Evolutionary conservation across 2,329 filamentous ascomycete species (phyloP).

Genomic region (Xylariaceae sp.): DNA sequence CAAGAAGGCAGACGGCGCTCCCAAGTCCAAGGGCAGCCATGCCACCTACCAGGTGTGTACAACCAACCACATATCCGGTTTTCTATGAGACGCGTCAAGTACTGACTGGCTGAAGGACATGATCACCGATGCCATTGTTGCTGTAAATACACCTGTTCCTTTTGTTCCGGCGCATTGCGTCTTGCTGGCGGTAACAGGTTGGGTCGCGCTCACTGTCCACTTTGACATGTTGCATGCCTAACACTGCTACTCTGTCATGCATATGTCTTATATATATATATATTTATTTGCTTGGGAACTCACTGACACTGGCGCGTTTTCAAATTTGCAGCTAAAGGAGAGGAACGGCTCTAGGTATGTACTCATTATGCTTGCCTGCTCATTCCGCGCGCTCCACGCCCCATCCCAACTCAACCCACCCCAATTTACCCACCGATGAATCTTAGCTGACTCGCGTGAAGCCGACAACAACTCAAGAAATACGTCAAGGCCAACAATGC

Average conservation of each 20-base stretch:
- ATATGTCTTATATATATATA: neutral
- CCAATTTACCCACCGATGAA: constrained; percentile 2
- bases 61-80: constrained; percentile 12
- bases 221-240: constrained; percentile 4
- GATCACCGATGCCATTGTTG: constrained; percentile 64
- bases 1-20: constrained; percentile 57
- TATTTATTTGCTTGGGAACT: constrained; percentile 15
- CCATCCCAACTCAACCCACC: neutral
- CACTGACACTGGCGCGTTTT: constrained; percentile 51
- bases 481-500: constrained; percentile 47
- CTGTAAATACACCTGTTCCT: constrained; percentile 51
- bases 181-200: constrained; percentile 25
- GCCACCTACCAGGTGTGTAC: constrained; percentile 61
- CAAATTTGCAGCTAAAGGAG: constrained; percentile 57
- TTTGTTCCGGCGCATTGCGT: constrained; percentile 43
- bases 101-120: constrained; percentile 56
- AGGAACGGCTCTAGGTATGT: constrained; percentile 60
- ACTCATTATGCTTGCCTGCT: constrained; percentile 3
- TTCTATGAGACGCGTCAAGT: constrained; percentile 23
- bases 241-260: too few relatives aligned
- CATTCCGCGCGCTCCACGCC: neutral
- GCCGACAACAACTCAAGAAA: constrained; percentile 65
- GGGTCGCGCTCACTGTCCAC: constrained; percentile 24
- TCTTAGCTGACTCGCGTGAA: constrained; percentile 38
- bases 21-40: constrained; percentile 57